phyloP scores from a whole-genome alignment of 2,329 filamentous ascomycete genomes.

The Canariomyces notabilis region DNA sequence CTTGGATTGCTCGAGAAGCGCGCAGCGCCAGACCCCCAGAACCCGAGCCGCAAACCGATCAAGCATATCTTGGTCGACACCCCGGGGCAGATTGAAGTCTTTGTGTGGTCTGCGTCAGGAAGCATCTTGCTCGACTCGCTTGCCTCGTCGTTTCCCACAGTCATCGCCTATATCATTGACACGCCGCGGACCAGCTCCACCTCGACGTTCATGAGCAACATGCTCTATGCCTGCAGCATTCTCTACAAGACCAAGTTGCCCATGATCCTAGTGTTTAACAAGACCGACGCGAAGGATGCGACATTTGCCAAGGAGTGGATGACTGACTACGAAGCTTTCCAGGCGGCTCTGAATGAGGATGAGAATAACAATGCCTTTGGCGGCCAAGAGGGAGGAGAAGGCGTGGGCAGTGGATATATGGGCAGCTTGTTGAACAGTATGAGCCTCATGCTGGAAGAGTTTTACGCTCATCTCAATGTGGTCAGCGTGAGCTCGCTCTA shows the following conservation, averaged over 20 bases:
- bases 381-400: constrained; percentile 58
- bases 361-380: constrained; percentile 74
- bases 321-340: constrained; percentile 97
- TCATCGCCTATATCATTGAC: constrained; percentile 96
- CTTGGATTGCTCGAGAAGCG: constrained; percentile 86
- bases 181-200: constrained; percentile 90
- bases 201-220: constrained; percentile 98
- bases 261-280: constrained; percentile 99
- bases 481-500: constrained; percentile 93
- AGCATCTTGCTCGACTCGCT: constrained; percentile 90
- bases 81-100: constrained; percentile 96
- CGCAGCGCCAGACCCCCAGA: constrained; percentile 57
- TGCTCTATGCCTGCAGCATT: constrained; percentile 98
- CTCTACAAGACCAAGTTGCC: constrained; percentile 97
- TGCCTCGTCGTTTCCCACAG: constrained; percentile 90
- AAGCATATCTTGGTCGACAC: constrained; percentile 91
- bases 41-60: constrained; percentile 58
- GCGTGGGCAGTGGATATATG: constrained; percentile 89
- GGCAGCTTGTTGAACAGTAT: constrained; percentile 92
- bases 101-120: constrained; percentile 95
- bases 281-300: constrained; percentile 91
- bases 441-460: constrained; percentile 95
- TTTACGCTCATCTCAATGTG: constrained; percentile 89
- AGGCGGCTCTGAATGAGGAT: constrained; percentile 74
- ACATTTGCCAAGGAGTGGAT: constrained; percentile 97